Conservation (phyloP, 768 basidiomycete species). For the Suillus ampliporus region DNA sequence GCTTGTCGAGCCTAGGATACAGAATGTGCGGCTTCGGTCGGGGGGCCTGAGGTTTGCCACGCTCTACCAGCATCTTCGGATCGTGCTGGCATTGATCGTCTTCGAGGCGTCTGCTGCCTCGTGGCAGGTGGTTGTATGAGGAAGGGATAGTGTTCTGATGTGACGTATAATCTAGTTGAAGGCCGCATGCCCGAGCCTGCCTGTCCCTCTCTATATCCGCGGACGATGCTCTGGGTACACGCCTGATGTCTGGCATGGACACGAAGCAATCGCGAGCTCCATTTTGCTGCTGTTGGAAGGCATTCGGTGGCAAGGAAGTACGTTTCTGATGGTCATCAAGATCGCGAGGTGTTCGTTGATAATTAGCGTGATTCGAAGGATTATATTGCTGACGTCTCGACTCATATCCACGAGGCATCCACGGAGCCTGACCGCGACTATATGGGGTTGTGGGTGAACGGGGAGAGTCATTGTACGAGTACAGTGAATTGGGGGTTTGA, state of each 20-base stretch:
- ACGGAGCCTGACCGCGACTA: slow-evolving; percentile 13
- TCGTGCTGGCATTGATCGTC: slow-evolving; percentile 10
- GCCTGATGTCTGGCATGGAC: slow-evolving; percentile 27
- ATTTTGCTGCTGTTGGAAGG: slow-evolving; percentile 17
- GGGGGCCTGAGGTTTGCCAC: slow-evolving; percentile 20
- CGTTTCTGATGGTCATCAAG: slow-evolving; percentile 17
- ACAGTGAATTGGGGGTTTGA: slow-evolving; percentile 28
- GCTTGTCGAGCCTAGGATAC: slow-evolving; percentile 34
- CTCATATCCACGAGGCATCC: slow-evolving; percentile 27
- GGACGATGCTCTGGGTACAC: slow-evolving; percentile 25
- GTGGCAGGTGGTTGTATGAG: slow-evolving; percentile 1
- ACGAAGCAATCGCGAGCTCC: slow-evolving; percentile 19
- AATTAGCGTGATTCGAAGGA: slow-evolving; percentile 10
- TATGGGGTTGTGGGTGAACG: slow-evolving; percentile 25
- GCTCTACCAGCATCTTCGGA: slow-evolving; percentile 8
- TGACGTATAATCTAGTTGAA: slow-evolving; percentile 9
- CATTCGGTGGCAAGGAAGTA: slow-evolving; percentile 21
- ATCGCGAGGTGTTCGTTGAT: slow-evolving; percentile 20
- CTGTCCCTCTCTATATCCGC: slow-evolving; percentile 36
- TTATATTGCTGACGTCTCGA: slow-evolving; percentile 20
- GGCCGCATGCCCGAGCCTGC: slow-evolving; percentile 32
- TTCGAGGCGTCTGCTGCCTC: background rate
- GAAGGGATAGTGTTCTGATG: slow-evolving; percentile 5
- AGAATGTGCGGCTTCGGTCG: slow-evolving; percentile 24
- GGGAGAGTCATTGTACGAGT: slow-evolving; percentile 25